Evolutionary conservation across 106 monocot genomes (phyloP).

Genomic region (Platanthera zijinensis): DNA sequence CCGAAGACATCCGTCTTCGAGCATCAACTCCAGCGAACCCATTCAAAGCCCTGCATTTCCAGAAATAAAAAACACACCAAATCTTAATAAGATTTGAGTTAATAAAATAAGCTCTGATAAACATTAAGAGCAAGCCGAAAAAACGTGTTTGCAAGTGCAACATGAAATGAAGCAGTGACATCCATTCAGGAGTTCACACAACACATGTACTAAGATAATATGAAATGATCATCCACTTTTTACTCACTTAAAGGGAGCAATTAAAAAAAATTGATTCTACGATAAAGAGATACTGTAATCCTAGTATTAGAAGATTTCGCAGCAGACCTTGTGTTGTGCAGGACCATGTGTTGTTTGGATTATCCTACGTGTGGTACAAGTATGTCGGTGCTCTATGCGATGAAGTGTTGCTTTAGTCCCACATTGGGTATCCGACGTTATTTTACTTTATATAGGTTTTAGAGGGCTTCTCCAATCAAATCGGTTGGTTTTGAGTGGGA

Average conservation of each 20-base stretch:
- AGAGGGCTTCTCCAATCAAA: too few species aligned
- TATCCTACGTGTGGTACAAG: too few species aligned
- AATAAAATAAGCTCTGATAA: neutral
- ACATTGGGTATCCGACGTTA: too few species aligned
- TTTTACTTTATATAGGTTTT: too few species aligned
- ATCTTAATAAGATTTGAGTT: neutral
- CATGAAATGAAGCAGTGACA: neutral
- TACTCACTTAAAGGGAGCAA: neutral
- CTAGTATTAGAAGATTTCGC: neutral
- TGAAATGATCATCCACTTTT: neutral
- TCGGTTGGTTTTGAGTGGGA: too few species aligned
- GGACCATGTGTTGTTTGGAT: too few species aligned
- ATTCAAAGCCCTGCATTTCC: constrained; percentile 43
- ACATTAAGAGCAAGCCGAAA: neutral
- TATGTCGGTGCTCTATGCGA: too few species aligned
- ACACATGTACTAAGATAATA: too few species aligned
- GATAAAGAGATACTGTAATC: neutral
- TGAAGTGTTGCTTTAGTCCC: too few species aligned
- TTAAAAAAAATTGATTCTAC: neutral
- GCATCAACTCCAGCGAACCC: constrained; percentile 72
- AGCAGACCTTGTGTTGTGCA: too few species aligned
- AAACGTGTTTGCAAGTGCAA: neutral
- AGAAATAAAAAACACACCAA: neutral
- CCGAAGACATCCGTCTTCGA: constrained; percentile 66
- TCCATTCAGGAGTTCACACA: too few species aligned